These are phyloP conservation scores for Vitis rupestris DNA, from an alignment of 164 flowering plant species.

Conservation along the genomic window DNA sequence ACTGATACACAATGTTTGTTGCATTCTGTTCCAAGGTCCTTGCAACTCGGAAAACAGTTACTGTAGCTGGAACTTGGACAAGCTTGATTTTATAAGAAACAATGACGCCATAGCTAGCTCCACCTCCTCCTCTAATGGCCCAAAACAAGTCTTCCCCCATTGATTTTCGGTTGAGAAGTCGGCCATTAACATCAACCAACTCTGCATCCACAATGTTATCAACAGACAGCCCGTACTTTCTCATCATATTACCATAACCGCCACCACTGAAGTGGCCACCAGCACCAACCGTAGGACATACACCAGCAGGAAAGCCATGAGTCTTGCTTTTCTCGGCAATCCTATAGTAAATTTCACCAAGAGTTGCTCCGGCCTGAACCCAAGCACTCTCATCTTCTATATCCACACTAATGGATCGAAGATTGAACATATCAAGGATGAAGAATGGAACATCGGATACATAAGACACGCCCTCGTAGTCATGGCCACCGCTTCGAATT, in stretches of 20 bases:
- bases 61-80: constrained; percentile 28
- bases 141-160: constrained; percentile 51
- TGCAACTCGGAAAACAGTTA: constrained; percentile 27
- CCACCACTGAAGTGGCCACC: constrained; percentile 34
- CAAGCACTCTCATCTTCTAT: constrained; percentile 14
- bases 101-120: constrained; percentile 39
- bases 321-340: constrained; percentile 19
- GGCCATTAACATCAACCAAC: constrained; percentile 23
- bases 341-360: constrained; percentile 21
- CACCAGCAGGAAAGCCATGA: constrained; percentile 26
- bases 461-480: too few relatives aligned
- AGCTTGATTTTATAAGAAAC: constrained; percentile 28
- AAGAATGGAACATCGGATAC: too few relatives aligned
- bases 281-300: constrained; percentile 27
- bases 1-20: constrained; percentile 19
- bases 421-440: too few relatives aligned
- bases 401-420: not conserved
- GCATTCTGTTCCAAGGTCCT: constrained; percentile 25
- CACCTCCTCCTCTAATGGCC: constrained; percentile 46
- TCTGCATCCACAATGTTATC: constrained; percentile 22
- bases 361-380: constrained; percentile 26
- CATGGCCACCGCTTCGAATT: constrained; percentile 6
- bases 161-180: constrained; percentile 24
- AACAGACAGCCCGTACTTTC: constrained; percentile 22
- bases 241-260: constrained; percentile 27